Evolutionary conservation across 2,329 filamentous ascomycete species (phyloP), one percentile per base, ranked within the genome.

Genomic region (Emergomyces pasteurianus): DNA sequence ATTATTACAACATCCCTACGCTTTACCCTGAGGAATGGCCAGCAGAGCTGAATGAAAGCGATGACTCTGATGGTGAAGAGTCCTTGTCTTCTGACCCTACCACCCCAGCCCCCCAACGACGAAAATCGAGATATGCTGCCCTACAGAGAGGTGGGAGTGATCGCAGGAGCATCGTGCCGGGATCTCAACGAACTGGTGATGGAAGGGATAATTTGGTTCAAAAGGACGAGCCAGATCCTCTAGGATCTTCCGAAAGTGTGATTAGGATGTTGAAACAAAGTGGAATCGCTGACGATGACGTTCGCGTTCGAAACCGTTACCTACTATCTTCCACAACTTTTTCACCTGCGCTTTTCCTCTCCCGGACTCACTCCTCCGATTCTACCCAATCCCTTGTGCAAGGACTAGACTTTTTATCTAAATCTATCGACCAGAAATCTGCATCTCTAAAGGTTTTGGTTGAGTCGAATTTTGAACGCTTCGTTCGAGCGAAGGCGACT

Each of bases 391-490:
- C 86, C 53, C 80, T 99, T 1, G 80, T 96, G 14, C 80, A 84
- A 56, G 95, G 94, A 2, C 83, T 99, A 23, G 88, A 96, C 66
- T 86, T 88, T 62, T 83, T 99, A 23, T 94, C 91, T 21, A 84
- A 84, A 63, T 96, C 92, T 0, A 99, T 99, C 69, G 94, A 97
- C 69, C 90, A 97, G 75, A 99, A 99, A 74, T 96, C 92, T 0
- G 94, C 92, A 0, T 96, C 92, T 3, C 82, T 99, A 63, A 99
- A 99, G 72, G 89, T 95, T 12, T 82, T 99, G 21, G 94, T 99
- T 28, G 94, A 99, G 74, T 92, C 90, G 65, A 99, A 99, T 73
- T 99, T 99, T 71, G 95, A 99, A 75, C 88, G 92, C 66, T 99
- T 99, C 77, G 94, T 99, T 60, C 88, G 90, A 64, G 94, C 94